A percentile compares a stretch with the other conserved stretches of the same genome.
phyloP scores from a whole-genome alignment of 2,329 filamentous ascomycete genomes.

The Lachnellula willkommii region DNA sequence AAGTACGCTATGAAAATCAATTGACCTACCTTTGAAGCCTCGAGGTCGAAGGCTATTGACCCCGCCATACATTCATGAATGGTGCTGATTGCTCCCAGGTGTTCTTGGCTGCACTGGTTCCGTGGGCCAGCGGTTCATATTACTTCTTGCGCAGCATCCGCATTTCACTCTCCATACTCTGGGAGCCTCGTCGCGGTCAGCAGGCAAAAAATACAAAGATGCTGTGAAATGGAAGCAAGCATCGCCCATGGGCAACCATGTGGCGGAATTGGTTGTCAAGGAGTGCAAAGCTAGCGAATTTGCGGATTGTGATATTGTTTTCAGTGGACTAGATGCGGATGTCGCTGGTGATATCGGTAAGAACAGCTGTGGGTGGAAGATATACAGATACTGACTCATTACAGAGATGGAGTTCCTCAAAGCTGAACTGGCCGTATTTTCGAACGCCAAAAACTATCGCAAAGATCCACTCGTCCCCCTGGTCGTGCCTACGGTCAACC shows the following conservation, averaged over 20 bases:
- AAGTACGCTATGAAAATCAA: slow-evolving; percentile 2
- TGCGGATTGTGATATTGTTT: slow-evolving; percentile 84
- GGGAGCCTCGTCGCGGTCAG: slow-evolving; percentile 82
- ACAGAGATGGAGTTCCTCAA: slow-evolving; percentile 85
- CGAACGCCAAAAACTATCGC: slow-evolving; percentile 96
- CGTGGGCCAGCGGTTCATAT: slow-evolving; percentile 91
- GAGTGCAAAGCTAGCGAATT: slow-evolving; percentile 81
- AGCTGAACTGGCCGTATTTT: slow-evolving; percentile 86
- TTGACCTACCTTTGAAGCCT: background rate
- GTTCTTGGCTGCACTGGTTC: slow-evolving; percentile 91
- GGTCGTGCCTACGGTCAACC: slow-evolving; percentile 92
- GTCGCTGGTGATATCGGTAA: slow-evolving; percentile 86
- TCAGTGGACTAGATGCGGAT: slow-evolving; percentile 87
- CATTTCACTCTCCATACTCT: slow-evolving; percentile 81
- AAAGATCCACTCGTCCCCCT: slow-evolving; percentile 85
- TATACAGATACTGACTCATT: slow-evolving; percentile 9
- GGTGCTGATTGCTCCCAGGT: slow-evolving; percentile 37
- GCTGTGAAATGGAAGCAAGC: slow-evolving; percentile 94
- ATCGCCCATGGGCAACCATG: slow-evolving; percentile 66
- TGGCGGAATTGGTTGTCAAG: slow-evolving; percentile 78
- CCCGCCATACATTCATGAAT: slow-evolving; percentile 1
- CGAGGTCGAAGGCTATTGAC: slow-evolving; percentile 1
- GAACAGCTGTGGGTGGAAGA: slow-evolving; percentile 23
- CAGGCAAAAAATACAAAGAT: slow-evolving; percentile 91
- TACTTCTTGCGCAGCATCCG: slow-evolving; percentile 83